Evolutionary conservation across 768 basidiomycete genomes (phyloP).

Genomic region (Leucocoprinus leucothites): DNA sequence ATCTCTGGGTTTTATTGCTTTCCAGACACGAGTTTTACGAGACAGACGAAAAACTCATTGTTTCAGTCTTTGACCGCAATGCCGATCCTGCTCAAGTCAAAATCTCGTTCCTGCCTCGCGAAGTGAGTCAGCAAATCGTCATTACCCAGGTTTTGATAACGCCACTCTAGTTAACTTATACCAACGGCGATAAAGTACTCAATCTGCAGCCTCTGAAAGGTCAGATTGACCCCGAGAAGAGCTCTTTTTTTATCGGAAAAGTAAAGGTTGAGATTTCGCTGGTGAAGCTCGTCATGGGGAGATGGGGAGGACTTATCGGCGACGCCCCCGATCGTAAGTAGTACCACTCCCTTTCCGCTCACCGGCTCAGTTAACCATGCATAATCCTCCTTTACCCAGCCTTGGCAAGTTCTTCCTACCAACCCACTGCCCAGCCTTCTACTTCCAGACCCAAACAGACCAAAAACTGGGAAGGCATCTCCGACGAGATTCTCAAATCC

Average conservation of each 20-base stretch:
- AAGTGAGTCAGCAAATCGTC: constrained; percentile 36
- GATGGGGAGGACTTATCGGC: constrained; percentile 77
- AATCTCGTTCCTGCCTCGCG: constrained; percentile 61
- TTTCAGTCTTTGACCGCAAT: constrained; percentile 78
- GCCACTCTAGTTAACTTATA: constrained; percentile 49
- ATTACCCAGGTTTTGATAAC: constrained; percentile 1
- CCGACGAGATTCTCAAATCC: constrained; percentile 55
- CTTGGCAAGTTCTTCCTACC: constrained; percentile 25
- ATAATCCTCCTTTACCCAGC: constrained; percentile 16
- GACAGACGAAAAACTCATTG: constrained; percentile 68
- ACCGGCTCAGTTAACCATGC: not conserved
- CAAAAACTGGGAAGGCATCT: constrained; percentile 93
- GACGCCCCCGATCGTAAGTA: constrained; percentile 68
- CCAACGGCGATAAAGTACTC: constrained; percentile 68
- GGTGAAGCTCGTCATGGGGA: constrained; percentile 57
- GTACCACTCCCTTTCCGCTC: constrained; percentile 29
- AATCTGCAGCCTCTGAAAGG: constrained; percentile 79
- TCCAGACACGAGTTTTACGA: constrained; percentile 85
- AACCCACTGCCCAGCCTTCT: constrained; percentile 19
- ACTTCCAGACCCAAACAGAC: constrained; percentile 36
- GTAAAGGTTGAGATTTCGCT: constrained; percentile 89
- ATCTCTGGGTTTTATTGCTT: too few species aligned
- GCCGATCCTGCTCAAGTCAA: constrained; percentile 63
- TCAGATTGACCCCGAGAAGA: constrained; percentile 64
- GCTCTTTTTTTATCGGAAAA: constrained; percentile 69